Percentiles rank a stretch among this genome's conserved stretches.
Evolutionary conservation across 345 rosid genomes (phyloP).

Genomic region (Melaleuca alternifolia): DNA sequence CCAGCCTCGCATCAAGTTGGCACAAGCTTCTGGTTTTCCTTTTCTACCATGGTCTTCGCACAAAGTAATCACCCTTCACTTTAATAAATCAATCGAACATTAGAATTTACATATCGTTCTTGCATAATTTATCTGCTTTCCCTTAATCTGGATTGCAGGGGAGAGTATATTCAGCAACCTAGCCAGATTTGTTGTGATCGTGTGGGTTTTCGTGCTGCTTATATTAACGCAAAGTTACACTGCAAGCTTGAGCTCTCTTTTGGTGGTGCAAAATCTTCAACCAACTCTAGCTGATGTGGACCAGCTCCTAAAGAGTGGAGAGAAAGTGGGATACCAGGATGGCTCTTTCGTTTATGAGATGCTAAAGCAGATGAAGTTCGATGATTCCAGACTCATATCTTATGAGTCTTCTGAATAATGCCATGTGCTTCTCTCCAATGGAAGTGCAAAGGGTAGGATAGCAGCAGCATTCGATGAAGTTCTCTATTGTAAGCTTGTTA

Average conservation of each 20-base stretch:
- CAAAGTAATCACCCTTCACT: not conserved
- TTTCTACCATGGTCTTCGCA: not conserved
- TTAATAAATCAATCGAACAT: not conserved
- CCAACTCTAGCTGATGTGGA: not conserved
- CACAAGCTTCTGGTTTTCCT: not conserved
- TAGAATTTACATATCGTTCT: not conserved
- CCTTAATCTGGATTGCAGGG: not conserved
- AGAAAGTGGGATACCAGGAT: accelerated
- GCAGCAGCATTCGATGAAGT: not conserved
- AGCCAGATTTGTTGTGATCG: not conserved
- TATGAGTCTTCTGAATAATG: not conserved
- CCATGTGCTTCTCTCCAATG: not conserved
- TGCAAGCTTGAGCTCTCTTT: not conserved
- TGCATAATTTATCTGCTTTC: not conserved
- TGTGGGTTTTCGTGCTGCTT: not conserved
- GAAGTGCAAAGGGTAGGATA: not conserved
- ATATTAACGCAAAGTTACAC: not conserved
- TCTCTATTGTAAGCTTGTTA: not conserved
- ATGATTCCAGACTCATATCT: not conserved
- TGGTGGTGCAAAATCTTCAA: not conserved
- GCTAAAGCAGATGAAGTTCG: not conserved
- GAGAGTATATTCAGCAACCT: not conserved
- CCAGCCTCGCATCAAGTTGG: not conserved
- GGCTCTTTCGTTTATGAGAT: not conserved
- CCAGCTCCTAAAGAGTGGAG: not conserved